Conservation (phyloP, 176 grass and related monocot species). For the Oryza australiensis region DNA sequence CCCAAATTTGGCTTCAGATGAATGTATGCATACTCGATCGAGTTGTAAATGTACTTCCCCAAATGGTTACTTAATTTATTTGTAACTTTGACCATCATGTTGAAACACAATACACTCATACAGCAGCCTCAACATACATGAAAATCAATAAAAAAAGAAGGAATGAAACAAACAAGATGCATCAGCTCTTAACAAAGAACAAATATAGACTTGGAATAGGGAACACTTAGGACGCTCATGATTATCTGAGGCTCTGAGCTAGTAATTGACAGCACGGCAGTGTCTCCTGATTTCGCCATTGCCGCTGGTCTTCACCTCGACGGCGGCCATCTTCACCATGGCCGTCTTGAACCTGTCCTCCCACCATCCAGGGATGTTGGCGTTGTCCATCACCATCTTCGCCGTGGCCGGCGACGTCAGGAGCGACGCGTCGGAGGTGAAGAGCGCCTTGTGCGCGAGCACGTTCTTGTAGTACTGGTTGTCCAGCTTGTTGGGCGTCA, state of each 20-base stretch:
- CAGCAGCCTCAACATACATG: no score
- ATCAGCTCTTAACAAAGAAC: not conserved
- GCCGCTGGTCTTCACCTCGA: constrained; percentile 19
- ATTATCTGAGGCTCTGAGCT: no score
- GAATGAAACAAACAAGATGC: not conserved
- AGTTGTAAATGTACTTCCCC: no score
- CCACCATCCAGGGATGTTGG: constrained; percentile 21
- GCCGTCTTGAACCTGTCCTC: constrained; percentile 28
- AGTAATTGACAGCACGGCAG: constrained; percentile 35
- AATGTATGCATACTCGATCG: no score
- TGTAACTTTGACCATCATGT: no score
- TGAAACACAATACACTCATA: no score
- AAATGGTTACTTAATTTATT: no score
- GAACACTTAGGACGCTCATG: no score
- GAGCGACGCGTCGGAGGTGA: constrained; percentile 45
- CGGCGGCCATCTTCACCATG: constrained; percentile 52
- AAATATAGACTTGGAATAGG: not conserved
- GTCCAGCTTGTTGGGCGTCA: constrained; percentile 31
- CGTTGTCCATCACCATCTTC: constrained; percentile 23
- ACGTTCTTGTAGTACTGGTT: constrained; percentile 59
- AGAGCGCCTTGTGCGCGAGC: constrained; percentile 30
- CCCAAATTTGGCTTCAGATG: no score
- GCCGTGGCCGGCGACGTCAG: constrained; percentile 14
- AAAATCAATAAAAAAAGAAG: not conserved
- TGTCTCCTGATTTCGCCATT: constrained; percentile 28